A percentile compares a stretch with the other conserved stretches of the same genome.
These are phyloP conservation scores for Colletotrichum eleusines DNA, from an alignment of 2,329 filamentous ascomycete species.

Conservation along the genomic window DNA sequence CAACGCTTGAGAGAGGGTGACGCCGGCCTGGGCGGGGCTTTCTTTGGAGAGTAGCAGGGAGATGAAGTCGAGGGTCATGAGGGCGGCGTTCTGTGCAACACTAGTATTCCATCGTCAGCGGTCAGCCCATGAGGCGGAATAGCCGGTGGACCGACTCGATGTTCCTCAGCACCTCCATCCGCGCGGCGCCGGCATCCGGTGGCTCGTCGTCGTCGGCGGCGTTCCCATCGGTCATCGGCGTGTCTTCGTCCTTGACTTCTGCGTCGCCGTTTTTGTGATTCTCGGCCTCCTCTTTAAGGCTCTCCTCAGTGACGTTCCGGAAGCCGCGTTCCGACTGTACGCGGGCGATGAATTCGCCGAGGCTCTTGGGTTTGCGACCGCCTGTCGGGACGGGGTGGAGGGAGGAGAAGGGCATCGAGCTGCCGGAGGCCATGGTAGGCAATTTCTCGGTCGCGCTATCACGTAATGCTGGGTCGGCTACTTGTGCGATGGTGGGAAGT, in stretches of 20 bases:
- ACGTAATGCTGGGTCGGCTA: no score
- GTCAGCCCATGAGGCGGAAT: slow-evolving; percentile 5
- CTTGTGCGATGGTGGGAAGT: neutral
- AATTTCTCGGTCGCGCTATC: slow-evolving; percentile 1
- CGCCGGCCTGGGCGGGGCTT: slow-evolving; percentile 75
- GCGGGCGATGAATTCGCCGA: slow-evolving; percentile 82
- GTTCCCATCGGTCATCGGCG: slow-evolving; percentile 54
- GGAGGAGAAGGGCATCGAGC: slow-evolving; percentile 59
- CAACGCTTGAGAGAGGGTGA: slow-evolving; percentile 77
- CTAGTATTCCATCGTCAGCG: slow-evolving; percentile 48
- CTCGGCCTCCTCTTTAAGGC: slow-evolving; percentile 76
- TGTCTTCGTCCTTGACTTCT: slow-evolving; percentile 59
- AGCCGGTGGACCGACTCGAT: slow-evolving; percentile 62
- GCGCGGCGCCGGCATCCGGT: slow-evolving; percentile 61
- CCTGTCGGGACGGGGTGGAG: slow-evolving; percentile 73
- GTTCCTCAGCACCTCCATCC: slow-evolving; percentile 68
- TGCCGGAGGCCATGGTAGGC: slow-evolving; percentile 43
- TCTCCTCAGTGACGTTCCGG: slow-evolving; percentile 80
- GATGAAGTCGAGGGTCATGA: slow-evolving; percentile 83
- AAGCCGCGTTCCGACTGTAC: slow-evolving; percentile 86
- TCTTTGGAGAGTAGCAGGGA: slow-evolving; percentile 88
- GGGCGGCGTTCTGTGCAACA: slow-evolving; percentile 68
- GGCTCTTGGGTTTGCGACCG: slow-evolving; percentile 68
- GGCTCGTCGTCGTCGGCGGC: slow-evolving; percentile 53
- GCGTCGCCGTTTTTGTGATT: slow-evolving; percentile 61